These are phyloP conservation scores for Ceratocystis lukuohia DNA, from an alignment of 2,329 filamentous ascomycete species.

Conservation along the genomic window DNA sequence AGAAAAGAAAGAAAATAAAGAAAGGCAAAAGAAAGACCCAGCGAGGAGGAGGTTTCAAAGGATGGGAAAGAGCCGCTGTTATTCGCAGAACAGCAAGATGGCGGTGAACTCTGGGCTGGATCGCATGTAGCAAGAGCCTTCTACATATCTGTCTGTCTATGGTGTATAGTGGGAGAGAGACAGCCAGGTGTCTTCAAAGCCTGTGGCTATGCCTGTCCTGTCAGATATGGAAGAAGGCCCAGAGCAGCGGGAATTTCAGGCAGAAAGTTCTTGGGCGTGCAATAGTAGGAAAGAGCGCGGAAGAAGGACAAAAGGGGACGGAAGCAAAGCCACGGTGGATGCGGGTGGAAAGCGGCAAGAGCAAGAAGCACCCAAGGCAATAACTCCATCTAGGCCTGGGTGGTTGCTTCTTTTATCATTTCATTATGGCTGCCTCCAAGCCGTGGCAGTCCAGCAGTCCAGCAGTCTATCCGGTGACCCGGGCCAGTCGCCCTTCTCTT, in stretches of 20 bases:
- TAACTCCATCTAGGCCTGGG: background rate
- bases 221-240: background rate
- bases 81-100: background rate
- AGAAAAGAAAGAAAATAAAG: background rate
- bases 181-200: background rate
- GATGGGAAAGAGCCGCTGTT: background rate
- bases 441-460: background rate
- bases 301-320: background rate
- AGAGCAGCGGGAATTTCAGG: background rate
- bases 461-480: background rate
- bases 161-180: background rate
- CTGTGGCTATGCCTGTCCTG: background rate
- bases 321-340: background rate
- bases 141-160: background rate
- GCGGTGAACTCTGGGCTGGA: background rate
- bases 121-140: background rate
- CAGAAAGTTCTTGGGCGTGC: background rate
- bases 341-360: background rate
- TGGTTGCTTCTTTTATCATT: background rate
- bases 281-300: background rate
- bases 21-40: background rate
- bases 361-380: background rate
- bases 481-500: background rate
- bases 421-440: background rate
- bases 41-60: background rate